These are phyloP conservation scores for Metahyphopichia silvanorum DNA, from an alignment of 805 yeast genomes.

Conservation along the genomic window DNA sequence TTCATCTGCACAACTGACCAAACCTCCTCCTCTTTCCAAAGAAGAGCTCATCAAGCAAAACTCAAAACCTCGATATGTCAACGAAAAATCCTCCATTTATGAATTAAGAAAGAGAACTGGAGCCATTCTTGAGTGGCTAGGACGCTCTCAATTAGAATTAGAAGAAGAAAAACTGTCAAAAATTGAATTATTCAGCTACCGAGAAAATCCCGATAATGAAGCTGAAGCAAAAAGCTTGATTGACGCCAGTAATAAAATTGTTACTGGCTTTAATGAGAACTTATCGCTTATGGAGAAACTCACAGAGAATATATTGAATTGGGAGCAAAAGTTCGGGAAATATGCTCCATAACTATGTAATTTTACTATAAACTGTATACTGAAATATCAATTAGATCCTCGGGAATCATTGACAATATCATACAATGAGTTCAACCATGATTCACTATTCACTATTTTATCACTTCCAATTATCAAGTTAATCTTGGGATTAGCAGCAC, in stretches of 20 bases:
- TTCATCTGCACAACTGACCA: neutral
- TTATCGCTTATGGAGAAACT: conserved; percentile 66
- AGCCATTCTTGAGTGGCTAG: conserved; percentile 87
- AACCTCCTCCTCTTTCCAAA: conserved; percentile 17
- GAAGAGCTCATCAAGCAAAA: conserved; percentile 62
- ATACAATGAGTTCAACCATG: conserved; percentile 32
- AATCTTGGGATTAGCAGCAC: conserved; percentile 51
- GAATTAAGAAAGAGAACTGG: conserved; percentile 88
- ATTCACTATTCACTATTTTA: conserved; percentile 28
- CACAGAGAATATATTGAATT: conserved; percentile 63
- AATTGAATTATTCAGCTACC: conserved; percentile 43
- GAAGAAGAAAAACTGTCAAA: conserved; percentile 68
- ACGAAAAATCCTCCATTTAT: conserved; percentile 64
- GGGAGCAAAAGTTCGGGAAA: conserved; percentile 76
- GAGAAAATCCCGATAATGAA: conserved; percentile 28
- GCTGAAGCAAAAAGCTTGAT: conserved; percentile 7
- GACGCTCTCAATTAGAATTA: conserved; percentile 81
- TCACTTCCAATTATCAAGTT: conserved; percentile 79
- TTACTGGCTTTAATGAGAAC: conserved; percentile 55
- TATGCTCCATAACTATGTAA: conserved; percentile 30
- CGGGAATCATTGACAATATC: conserved; percentile 26
- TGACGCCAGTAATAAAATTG: conserved; percentile 23
- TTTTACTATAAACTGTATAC: conserved; percentile 1
- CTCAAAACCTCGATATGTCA: conserved; percentile 81
- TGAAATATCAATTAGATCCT: neutral